Evolutionary conservation across 805 yeast genomes (phyloP), one percentile per base, ranked within the genome.

Genomic region (Wickerhamomyces chambardii): DNA sequence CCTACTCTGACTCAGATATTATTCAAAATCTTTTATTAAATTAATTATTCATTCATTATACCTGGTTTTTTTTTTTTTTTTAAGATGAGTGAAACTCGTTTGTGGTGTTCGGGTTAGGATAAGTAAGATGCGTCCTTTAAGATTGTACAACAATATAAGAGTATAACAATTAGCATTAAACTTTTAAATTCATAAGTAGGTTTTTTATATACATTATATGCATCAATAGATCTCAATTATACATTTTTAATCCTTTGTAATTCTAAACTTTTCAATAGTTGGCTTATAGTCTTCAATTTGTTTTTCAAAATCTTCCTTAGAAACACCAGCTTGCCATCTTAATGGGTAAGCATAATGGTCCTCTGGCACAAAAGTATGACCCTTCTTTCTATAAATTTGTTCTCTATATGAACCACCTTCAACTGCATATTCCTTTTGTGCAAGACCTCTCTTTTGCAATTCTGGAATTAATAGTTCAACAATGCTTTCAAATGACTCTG

Each of bases 401-500:
- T 63, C 67, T 48, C 69, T 53, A 29, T 55, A 54, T 12, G 66
- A 55, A 8, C 58, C 52, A 29, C 52, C 50, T 17, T 53, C 50
- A 21, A 55, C 58, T 5, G 51, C 45, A 39, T 63, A 63, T 31
- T 63, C 67, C 37, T 56, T 50, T 56, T 64, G 59, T 15, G 54
- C 57, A 17, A 57, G 47, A 2, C 66, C 66, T 38, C 65, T 48
- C 16, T 40, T 43, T 38, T 55, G 59, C 27, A 63, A 48, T 35
- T 57, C 67, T 8, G 68, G 68, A 28, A 63, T 44, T 37, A 64
- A 46, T 15, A 42, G 42, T 17, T 64, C 62, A 26, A 63, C 63
- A 27, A 64, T 41, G 15, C 59, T 61, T 39, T 61, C 64, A 40
- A 60, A 65, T 3, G 65, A 48, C 19, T 60, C 66, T 12, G 68